phyloP scores from a whole-genome alignment of 352 stramenopile genomes.

The Stephanocyclus meneghinianus region DNA sequence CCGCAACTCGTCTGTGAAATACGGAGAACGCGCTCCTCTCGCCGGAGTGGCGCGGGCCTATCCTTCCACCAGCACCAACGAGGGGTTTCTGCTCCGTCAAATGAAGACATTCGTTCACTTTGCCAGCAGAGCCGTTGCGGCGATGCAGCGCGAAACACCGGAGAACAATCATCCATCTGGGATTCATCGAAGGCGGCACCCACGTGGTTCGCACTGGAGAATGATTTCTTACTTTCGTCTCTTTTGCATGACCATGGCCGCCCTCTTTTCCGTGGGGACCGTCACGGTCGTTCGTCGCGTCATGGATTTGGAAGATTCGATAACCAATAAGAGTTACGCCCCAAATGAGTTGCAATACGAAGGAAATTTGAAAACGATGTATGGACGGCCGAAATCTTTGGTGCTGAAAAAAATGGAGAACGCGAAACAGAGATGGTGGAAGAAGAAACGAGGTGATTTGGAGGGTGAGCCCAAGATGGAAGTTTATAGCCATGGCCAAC shows the following conservation, averaged over 20 bases:
- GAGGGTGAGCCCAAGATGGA: slow-evolving; percentile 10
- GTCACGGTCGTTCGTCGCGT: slow-evolving; percentile 23
- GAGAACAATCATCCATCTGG: not conserved
- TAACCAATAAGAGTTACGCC: slow-evolving; percentile 4
- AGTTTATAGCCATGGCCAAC: not conserved
- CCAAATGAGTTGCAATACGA: not conserved
- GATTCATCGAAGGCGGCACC: not conserved
- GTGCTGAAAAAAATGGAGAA: slow-evolving; percentile 40
- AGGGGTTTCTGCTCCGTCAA: no score
- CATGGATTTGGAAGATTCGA: not conserved
- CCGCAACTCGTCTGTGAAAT: not conserved
- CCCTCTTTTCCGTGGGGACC: slow-evolving; percentile 26
- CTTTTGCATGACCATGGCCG: slow-evolving; percentile 14
- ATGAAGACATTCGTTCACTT: no score
- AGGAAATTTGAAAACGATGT: not conserved
- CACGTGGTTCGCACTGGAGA: slow-evolving; percentile 2
- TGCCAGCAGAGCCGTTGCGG: not conserved
- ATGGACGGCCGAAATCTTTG: not conserved
- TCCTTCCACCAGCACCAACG: not conserved
- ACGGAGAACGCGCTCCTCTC: slow-evolving; percentile 4
- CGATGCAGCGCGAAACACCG: not conserved
- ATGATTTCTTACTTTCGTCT: slow-evolving; percentile 26
- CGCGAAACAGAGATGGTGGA: slow-evolving; percentile 41
- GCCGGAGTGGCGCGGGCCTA: not conserved
- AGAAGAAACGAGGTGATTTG: slow-evolving; percentile 3